These are phyloP conservation scores for Lotmaria passim DNA, from an alignment of 208 protist genomes.

Conservation along the genomic window DNA sequence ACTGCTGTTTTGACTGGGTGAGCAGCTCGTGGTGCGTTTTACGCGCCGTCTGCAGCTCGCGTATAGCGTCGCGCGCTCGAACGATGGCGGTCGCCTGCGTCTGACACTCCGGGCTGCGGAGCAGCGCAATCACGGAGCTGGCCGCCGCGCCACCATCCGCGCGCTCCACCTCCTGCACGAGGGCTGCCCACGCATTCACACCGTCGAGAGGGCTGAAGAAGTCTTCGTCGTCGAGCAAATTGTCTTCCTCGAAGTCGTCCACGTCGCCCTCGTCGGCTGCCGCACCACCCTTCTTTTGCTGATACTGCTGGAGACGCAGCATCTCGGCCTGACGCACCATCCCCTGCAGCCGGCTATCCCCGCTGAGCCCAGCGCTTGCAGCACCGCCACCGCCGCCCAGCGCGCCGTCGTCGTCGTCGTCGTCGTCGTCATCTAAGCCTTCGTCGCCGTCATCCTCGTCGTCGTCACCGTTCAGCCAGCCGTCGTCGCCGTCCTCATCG, in stretches of 20 bases:
- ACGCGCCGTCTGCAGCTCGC: slow-evolving; percentile 28
- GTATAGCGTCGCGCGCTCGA: slow-evolving; percentile 33
- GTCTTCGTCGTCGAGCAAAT: slow-evolving; percentile 76
- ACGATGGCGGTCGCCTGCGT: slow-evolving; percentile 45
- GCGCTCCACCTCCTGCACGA: slow-evolving; percentile 44
- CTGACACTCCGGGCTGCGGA: slow-evolving; percentile 37
- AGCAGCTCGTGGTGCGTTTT: slow-evolving; percentile 21
- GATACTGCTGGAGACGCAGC: slow-evolving; percentile 29
- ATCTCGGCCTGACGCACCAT: slow-evolving; percentile 51
- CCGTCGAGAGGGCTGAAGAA: slow-evolving; percentile 74
- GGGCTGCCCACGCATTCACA: slow-evolving; percentile 60
- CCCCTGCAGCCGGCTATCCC: slow-evolving; percentile 36
- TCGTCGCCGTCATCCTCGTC: slow-evolving; percentile 40
- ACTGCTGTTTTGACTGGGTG: slow-evolving; percentile 21
- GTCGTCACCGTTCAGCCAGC: slow-evolving; percentile 47
- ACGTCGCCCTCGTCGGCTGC: slow-evolving; percentile 31
- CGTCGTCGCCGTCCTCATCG: slow-evolving; percentile 43
- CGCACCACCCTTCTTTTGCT: slow-evolving; percentile 22
- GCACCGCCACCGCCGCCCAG: slow-evolving; percentile 36
- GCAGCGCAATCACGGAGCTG: slow-evolving; percentile 16
- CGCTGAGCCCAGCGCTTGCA: slow-evolving; percentile 23
- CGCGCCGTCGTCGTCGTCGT: slow-evolving; percentile 33
- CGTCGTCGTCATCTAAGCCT: slow-evolving; percentile 33
- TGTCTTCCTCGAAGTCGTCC: slow-evolving; percentile 62
- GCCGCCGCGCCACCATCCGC: slow-evolving; percentile 16